Evolutionary conservation across 2,329 filamentous ascomycete species (phyloP).

Genomic region (Ascochyta koolunga): DNA sequence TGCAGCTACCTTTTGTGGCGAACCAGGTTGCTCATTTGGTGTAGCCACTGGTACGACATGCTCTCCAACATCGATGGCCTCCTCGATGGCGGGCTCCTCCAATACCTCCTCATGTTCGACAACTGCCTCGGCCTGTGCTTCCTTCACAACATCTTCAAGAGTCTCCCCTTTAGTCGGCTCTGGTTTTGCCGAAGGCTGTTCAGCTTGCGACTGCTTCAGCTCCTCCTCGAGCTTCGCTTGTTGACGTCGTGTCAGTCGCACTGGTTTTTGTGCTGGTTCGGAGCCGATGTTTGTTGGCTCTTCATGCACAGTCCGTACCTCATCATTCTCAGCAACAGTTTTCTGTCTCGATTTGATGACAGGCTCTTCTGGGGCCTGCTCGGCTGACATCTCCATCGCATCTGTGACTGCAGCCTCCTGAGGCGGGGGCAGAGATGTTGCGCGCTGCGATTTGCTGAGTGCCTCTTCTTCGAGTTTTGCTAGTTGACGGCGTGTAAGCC

Average conservation of each 20-base stretch:
- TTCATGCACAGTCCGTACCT: background rate
- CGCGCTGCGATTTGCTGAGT: conserved; percentile 29
- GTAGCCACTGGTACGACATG: background rate
- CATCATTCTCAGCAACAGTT: background rate
- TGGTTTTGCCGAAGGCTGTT: conserved; percentile 1
- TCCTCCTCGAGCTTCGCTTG: conserved; percentile 5
- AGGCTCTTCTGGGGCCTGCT: background rate
- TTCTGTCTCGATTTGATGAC: background rate
- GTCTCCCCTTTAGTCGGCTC: conserved; percentile 6
- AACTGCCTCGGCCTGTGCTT: background rate
- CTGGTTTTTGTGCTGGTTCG: background rate
- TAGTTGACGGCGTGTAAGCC: conserved; percentile 45
- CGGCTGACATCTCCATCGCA: background rate
- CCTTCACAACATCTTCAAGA: background rate
- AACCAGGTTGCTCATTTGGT: background rate
- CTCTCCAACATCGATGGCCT: background rate
- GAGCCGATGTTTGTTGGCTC: background rate
- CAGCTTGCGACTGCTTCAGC: background rate
- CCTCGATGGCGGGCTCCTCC: background rate
- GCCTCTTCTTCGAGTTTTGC: conserved; percentile 41
- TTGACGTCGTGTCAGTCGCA: conserved; percentile 5
- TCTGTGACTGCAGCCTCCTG: background rate
- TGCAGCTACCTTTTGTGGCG: background rate
- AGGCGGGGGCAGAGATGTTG: background rate
- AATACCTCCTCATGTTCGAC: background rate